Evolutionary conservation across 306 rosid species (phyloP), one percentile per base, ranked within the genome.

Genomic region (Pterocarpus macrocarpus): DNA sequence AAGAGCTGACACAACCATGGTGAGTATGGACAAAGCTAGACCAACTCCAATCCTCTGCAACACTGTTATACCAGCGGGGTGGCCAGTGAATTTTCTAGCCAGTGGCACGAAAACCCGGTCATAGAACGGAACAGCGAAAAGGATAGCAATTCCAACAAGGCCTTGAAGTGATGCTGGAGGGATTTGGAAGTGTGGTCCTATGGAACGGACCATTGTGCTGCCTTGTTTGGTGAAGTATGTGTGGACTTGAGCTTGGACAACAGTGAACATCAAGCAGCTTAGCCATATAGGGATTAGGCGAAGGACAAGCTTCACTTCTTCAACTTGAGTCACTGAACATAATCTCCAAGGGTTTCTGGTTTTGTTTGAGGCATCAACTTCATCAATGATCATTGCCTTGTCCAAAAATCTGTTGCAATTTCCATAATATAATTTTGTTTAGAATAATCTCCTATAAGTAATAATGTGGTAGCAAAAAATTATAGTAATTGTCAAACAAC

Each of bases 271-370:
- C 9, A 94, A 5, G 39, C 95, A 92, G 1, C 89, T 82, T 4
- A 94, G 64, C 97, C 98, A 94, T 57, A 94, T 68, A 38, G 97
- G 98, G 38, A 94, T 83, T 5, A 94, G 78, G 3, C 97, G 87
- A 22, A 89, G 71, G 9, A 92, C 85, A 1, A 86, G 86, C 88
- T 92, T 94, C 45, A 83, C 95, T 86, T 94, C 95, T 81, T 90
- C 95, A 9, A 94, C 98, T 84, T 94, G 95, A 5, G 75, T 85
- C 30, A 85, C 76, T 28, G 94, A 84, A 85, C 98, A 92, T 59
- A 92, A 63, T 58, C 97, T 92, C 95, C 98, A 94, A 1, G 89
- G 98, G 2, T 92, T 81, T 64, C 87, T 86, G 5, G 69, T 66
- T 56, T 88, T 88, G 45, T 78, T 89, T 62, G 85, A 69, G 2